Evolutionary conservation across 140 eudicot species (phyloP), one percentile per base, ranked within the genome.

Genomic region (Flaveria floridana): DNA sequence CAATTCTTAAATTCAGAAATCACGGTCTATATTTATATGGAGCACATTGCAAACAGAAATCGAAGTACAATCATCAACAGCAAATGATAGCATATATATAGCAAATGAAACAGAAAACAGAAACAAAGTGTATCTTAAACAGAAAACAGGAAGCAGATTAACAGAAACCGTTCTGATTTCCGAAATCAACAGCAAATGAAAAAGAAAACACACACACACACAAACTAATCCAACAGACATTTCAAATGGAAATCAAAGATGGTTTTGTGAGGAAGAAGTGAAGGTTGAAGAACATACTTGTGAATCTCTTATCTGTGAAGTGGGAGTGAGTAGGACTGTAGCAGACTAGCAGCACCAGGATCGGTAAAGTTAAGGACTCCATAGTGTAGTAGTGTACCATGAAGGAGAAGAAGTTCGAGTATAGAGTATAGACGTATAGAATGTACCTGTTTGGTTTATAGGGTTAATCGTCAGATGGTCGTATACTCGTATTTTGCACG

Each of bases 251-350:
- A 14, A 63, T 30, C 21, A 63, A 15, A 30, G 18, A 63, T 28
- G 46, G 21, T 63, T 30, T 10, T 0, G 20, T 63, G 68, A 63
- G 23, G 68, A 63, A 63, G 68, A 63, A 28, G 68, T 14, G 68
- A 63, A 63, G 46, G 34, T 28, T 63, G 12, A 63, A 64, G 69
- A 64, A 64, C 69, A 64, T 64, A 64, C 47, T 11, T 64, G 69
- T 34, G 19, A 30, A 64, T 64, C 46, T 30, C 23, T 34, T 13
- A 15, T 30, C 41, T 25, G 41, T 61, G 42, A 61, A 61, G 19
- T 26, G 18, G 28, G 14, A 61, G 67, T 4, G 67, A 25, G 18
- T 26, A 1, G 67, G 20, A 61, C 67, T 61, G 18, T 26, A 61
- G 44, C 9, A 61, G 67, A 26, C 42, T 61, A 61, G 67, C 67